A percentile compares a stretch with the other conserved stretches of the same genome.
These are phyloP conservation scores for Cucurbita moschata DNA, from an alignment of 306 rosid species.

Conservation along the genomic window DNA sequence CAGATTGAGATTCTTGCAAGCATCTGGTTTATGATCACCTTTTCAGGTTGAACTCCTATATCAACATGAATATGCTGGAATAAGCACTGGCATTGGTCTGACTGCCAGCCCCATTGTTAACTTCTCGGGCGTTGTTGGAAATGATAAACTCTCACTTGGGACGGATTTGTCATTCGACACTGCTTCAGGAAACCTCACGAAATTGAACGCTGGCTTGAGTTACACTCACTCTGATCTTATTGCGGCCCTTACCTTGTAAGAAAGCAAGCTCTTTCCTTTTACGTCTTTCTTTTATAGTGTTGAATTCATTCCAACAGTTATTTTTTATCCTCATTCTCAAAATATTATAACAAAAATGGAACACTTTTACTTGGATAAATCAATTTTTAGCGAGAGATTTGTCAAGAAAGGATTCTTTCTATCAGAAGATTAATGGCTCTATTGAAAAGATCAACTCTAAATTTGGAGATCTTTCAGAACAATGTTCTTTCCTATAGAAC, in stretches of 20 bases:
- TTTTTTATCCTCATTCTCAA: neutral
- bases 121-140: constrained; percentile 86
- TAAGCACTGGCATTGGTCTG: constrained; percentile 77
- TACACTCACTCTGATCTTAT: constrained; percentile 57
- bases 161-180: constrained; percentile 81
- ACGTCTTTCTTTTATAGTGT: neutral
- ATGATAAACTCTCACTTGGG: constrained; percentile 45
- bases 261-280: neutral
- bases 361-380: neutral
- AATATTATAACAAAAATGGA: neutral
- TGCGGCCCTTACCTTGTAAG: constrained; percentile 62
- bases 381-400: neutral
- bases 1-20: neutral
- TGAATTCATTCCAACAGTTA: neutral
- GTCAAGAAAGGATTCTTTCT: neutral
- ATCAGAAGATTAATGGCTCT: neutral
- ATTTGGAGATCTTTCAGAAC: neutral
- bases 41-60: constrained; percentile 81
- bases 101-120: constrained; percentile 74
- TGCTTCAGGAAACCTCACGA: constrained; percentile 64
- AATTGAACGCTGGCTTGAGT: constrained; percentile 70
- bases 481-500: neutral
- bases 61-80: constrained; percentile 83
- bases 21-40: neutral
- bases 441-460: neutral